phyloP scores from a whole-genome alignment of 2,329 filamentous ascomycete species.

The Elsinoe necatrix region DNA sequence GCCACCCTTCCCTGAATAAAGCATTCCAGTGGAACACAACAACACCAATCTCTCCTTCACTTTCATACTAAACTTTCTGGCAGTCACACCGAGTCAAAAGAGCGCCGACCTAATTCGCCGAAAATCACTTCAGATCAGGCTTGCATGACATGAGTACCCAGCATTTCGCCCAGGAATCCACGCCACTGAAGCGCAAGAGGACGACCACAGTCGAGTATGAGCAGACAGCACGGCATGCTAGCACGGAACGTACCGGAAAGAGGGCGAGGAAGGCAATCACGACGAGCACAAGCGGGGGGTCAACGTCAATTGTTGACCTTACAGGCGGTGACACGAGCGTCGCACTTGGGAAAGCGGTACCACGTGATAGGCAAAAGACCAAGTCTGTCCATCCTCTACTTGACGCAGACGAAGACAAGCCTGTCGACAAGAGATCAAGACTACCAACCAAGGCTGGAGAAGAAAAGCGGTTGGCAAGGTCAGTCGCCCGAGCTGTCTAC shows the following conservation, averaged over 20 bases:
- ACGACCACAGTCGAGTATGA: not conserved
- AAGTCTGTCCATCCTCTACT: not conserved
- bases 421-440: not conserved
- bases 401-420: not conserved
- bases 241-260: not conserved
- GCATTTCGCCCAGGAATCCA: not conserved
- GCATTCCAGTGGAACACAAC: not conserved
- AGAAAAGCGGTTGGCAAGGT: constrained; percentile 12
- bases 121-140: too few species aligned
- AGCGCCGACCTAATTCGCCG: not conserved
- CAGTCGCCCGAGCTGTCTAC: not conserved
- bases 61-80: too few species aligned
- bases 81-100: not conserved
- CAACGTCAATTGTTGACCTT: not conserved
- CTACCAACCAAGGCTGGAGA: not conserved
- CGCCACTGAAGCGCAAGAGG: constrained; percentile 1
- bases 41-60: not conserved
- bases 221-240: not conserved
- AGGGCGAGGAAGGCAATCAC: not conserved
- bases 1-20: not conserved
- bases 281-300: not conserved
- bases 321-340: not conserved
- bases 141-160: not conserved
- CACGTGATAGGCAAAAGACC: not conserved
- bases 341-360: not conserved